Conservation (phyloP, 768 basidiomycete species). For the Basidioascus undulatus region DNA sequence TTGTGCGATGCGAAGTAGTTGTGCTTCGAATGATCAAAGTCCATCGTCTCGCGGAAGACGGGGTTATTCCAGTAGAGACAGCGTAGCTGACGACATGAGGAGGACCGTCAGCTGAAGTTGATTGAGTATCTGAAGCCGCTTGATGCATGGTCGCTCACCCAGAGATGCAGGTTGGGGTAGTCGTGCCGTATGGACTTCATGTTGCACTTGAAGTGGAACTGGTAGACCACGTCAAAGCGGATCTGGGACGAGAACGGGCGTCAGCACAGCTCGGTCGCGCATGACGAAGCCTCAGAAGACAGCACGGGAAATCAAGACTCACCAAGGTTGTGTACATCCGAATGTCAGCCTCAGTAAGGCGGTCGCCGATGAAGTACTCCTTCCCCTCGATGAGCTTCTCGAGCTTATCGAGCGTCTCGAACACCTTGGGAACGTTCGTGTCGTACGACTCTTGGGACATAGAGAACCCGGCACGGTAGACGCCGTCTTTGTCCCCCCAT, state of each 20-base stretch:
- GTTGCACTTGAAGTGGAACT: conserved; percentile 87
- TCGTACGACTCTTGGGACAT: conserved; percentile 57
- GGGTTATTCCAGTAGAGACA: conserved; percentile 75
- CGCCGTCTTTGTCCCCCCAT: too few relatives aligned
- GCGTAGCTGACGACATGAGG: too few relatives aligned
- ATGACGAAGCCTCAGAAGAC: too few relatives aligned
- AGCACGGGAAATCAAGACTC: conserved; percentile 14
- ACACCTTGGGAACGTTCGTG: conserved; percentile 44
- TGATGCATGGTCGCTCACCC: too few relatives aligned
- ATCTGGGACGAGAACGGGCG: too few relatives aligned
- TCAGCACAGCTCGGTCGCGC: too few relatives aligned
- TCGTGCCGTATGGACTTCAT: conserved; percentile 50
- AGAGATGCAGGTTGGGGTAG: conserved; percentile 52
- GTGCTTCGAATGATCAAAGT: too few relatives aligned
- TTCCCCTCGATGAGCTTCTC: conserved; percentile 52
- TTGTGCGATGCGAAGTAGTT: too few relatives aligned
- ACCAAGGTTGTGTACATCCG: conserved; percentile 87
- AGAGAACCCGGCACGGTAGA: conserved; percentile 78
- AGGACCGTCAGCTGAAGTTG: too few relatives aligned
- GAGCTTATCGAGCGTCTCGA: conserved; percentile 51
- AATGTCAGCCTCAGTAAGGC: conserved; percentile 36
- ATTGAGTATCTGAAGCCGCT: too few relatives aligned
- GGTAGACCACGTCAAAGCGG: conserved; percentile 76
- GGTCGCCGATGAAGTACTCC: conserved; percentile 60
- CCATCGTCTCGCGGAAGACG: conserved; percentile 64